A percentile compares a stretch with the other conserved stretches of the same genome.
These are phyloP conservation scores for Mollisiaceae sp. DNA, from an alignment of 2,329 filamentous ascomycete genomes.

Conservation along the genomic window DNA sequence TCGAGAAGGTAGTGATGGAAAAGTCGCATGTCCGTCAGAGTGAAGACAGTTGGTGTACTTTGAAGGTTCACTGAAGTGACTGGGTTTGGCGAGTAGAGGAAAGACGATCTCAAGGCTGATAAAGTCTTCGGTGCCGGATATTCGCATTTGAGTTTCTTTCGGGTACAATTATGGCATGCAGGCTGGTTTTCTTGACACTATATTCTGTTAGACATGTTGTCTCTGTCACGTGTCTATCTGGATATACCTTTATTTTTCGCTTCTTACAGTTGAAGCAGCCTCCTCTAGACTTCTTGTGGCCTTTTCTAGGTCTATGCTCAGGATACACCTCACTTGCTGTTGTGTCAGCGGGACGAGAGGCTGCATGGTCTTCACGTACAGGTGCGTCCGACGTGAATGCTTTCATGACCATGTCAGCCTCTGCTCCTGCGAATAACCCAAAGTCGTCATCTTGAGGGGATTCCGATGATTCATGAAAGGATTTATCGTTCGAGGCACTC, in stretches of 20 bases:
- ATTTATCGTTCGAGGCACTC: neutral
- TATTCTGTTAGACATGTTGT: neutral
- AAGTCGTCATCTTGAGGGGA: neutral
- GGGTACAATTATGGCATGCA: slow-evolving; percentile 66
- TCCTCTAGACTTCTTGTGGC: slow-evolving; percentile 68
- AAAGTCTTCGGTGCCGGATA: slow-evolving; percentile 63
- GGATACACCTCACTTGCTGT: slow-evolving; percentile 4
- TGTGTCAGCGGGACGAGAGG: neutral
- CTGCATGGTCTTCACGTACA: slow-evolving; percentile 3
- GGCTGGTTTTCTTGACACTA: slow-evolving; percentile 71
- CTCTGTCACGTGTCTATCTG: neutral
- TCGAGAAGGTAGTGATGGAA: slow-evolving; percentile 69
- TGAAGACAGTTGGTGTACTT: slow-evolving; percentile 62
- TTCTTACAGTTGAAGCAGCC: slow-evolving; percentile 73
- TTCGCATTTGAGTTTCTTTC: slow-evolving; percentile 66
- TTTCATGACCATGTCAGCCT: neutral
- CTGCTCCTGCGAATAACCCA: neutral
- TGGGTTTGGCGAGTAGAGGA: slow-evolving; percentile 18
- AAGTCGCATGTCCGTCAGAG: slow-evolving; percentile 68
- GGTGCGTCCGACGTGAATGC: neutral
- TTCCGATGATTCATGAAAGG: neutral
- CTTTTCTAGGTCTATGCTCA: slow-evolving; percentile 49
- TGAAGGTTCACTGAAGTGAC: slow-evolving; percentile 25
- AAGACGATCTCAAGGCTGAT: slow-evolving; percentile 47
- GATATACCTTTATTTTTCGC: slow-evolving; percentile 63